A percentile compares a stretch with the other conserved stretches of the same genome.
Conservation (phyloP, 495 filamentous ascomycete species). For the Lasiosphaeria miniovina region DNA sequence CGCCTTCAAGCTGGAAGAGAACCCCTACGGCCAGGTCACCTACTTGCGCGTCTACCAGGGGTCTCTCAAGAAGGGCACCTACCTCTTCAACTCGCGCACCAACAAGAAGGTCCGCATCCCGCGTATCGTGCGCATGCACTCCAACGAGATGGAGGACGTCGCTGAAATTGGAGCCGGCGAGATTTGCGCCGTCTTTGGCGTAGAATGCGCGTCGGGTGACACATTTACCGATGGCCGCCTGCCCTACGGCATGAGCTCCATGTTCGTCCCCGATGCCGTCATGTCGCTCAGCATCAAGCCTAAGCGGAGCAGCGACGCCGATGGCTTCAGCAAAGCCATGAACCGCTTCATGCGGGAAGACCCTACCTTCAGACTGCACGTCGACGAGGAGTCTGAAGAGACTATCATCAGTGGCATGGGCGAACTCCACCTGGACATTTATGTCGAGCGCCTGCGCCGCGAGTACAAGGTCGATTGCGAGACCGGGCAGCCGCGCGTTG, state of each 20-base stretch:
- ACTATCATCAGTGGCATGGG: conserved; percentile 99
- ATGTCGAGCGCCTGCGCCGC: conserved; percentile 95
- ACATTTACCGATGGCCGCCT: conserved; percentile 94
- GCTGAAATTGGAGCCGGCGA: conserved; percentile 89
- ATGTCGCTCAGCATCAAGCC: conserved; percentile 97
- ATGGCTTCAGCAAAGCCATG: conserved; percentile 98
- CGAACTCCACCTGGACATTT: conserved; percentile 94
- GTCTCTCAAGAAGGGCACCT: conserved; percentile 77
- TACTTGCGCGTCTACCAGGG: conserved; percentile 99
- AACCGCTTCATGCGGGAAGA: conserved; percentile 98
- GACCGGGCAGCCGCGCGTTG: conserved; percentile 95
- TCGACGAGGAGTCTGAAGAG: conserved; percentile 86
- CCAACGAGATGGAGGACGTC: conserved; percentile 98
- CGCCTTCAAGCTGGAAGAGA: conserved; percentile 99
- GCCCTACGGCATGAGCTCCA: conserved; percentile 96
- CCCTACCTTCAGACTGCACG: conserved; percentile 92
- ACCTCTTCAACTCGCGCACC: conserved; percentile 89
- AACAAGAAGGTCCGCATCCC: conserved; percentile 97
- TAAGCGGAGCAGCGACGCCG: conserved; percentile 85
- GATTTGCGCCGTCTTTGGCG: conserved; percentile 97
- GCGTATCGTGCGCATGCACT: conserved; percentile 98
- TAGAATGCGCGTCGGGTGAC: conserved; percentile 97
- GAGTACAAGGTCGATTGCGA: conserved; percentile 95
- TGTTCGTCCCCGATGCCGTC: conserved; percentile 98
- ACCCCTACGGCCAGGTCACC: conserved; percentile 96